Percentiles rank a stretch among this genome's conserved stretches.
Conservation (phyloP, 2,329 filamentous ascomycete genomes). For the Trichocomaceae sp. region DNA sequence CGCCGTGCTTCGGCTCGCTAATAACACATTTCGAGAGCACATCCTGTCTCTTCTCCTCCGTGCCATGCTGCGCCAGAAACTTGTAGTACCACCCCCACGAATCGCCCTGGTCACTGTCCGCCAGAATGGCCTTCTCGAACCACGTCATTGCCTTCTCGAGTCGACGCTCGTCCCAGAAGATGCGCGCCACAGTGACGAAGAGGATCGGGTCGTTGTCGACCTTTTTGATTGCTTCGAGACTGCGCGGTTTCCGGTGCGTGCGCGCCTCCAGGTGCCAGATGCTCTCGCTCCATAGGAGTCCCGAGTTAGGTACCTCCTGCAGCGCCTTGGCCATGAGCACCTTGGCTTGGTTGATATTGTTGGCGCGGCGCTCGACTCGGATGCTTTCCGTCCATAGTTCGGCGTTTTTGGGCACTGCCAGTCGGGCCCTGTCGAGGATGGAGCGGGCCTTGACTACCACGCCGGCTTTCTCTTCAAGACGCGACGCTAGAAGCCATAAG, state of each 20-base stretch:
- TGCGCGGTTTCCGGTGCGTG: constrained; percentile 85
- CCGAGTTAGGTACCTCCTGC: constrained; percentile 82
- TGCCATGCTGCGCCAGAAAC: constrained; percentile 86
- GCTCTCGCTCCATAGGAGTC: constrained; percentile 84
- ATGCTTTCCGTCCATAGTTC: constrained; percentile 92
- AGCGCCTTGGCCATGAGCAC: constrained; percentile 88
- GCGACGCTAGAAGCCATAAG: constrained; percentile 81
- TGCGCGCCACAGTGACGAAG: constrained; percentile 85
- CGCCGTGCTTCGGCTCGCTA: constrained; percentile 85
- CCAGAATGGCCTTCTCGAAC: constrained; percentile 91
- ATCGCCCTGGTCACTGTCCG: constrained; percentile 83
- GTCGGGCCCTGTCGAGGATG: constrained; percentile 81
- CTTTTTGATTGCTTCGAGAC: constrained; percentile 92
- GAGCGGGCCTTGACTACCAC: constrained; percentile 86
- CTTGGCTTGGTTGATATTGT: constrained; percentile 76
- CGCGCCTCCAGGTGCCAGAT: constrained; percentile 91
- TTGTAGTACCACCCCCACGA: constrained; percentile 98
- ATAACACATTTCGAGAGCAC: constrained; percentile 72
- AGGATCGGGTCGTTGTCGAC: constrained; percentile 86
- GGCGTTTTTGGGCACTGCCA: constrained; percentile 77
- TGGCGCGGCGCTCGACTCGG: constrained; percentile 79
- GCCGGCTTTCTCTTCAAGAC: constrained; percentile 78
- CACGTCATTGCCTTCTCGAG: constrained; percentile 92
- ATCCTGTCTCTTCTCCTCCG: constrained; percentile 83
- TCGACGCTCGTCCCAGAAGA: constrained; percentile 90